A percentile compares a stretch with the other conserved stretches of the same genome.
Conservation (phyloP, 2,329 filamentous ascomycete species). For the Monilinia aucupariae region DNA sequence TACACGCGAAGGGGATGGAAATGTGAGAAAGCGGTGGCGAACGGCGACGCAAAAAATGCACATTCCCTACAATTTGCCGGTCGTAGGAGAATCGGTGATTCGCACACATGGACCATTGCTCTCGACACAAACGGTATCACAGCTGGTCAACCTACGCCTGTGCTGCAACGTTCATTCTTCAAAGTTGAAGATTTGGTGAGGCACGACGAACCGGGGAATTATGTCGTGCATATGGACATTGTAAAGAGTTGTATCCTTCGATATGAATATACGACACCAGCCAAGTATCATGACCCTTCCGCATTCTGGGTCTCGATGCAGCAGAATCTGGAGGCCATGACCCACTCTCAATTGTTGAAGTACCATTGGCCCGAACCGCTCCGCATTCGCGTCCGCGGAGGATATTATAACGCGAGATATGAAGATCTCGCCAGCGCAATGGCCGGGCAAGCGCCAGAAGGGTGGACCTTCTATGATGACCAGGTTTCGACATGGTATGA, state of each 20-base stretch:
- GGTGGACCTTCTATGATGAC: constrained; percentile 1
- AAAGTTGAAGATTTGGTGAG: neutral
- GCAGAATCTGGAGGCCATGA: neutral
- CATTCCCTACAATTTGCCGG: neutral
- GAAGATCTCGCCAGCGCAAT: neutral
- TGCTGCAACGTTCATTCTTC: neutral
- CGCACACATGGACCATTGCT: neutral
- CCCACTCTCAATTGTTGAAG: neutral
- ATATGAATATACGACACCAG: neutral
- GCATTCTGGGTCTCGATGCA: neutral
- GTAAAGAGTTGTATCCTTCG: neutral
- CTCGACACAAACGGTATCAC: neutral
- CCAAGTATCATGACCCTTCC: neutral
- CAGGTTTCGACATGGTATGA: neutral
- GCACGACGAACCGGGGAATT: neutral
- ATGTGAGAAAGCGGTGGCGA: neutral
- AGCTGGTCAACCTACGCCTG: neutral
- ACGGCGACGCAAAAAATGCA: neutral
- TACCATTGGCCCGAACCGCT: neutral
- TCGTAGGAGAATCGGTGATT: neutral
- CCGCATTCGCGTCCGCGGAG: neutral
- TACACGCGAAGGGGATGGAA: neutral
- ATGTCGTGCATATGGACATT: neutral
- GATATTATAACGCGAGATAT: neutral
- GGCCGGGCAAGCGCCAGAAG: neutral